Evolutionary conservation across 2,329 filamentous ascomycete genomes (phyloP).

Genomic region (Pyricularia sp.): DNA sequence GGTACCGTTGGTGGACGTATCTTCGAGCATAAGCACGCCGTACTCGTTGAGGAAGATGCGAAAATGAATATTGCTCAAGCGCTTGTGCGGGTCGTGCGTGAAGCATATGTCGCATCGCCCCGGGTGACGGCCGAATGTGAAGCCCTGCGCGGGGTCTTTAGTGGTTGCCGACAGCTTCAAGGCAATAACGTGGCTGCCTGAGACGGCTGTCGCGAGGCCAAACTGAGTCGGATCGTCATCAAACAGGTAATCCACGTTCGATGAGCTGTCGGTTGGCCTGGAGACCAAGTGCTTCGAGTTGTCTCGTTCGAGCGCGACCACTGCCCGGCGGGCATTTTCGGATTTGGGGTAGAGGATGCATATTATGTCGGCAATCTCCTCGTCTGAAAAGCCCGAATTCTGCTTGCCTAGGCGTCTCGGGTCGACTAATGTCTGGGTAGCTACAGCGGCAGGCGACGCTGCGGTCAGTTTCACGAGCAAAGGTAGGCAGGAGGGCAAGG

Average conservation of each 20-base stretch:
- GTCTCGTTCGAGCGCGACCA: conserved; percentile 41
- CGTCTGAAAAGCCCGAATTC: conserved; percentile 72
- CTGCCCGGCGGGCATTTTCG: conserved; percentile 60
- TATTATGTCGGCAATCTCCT: conserved; percentile 80
- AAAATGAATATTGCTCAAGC: conserved; percentile 93
- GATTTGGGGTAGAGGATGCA: conserved; percentile 80
- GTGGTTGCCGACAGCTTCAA: conserved; percentile 68
- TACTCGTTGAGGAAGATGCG: conserved; percentile 84
- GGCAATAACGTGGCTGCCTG: conserved; percentile 60
- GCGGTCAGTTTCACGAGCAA: background rate
- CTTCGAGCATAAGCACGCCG: conserved; percentile 83
- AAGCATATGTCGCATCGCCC: conserved; percentile 64
- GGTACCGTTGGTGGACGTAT: conserved; percentile 93
- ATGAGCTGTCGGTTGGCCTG: conserved; percentile 29
- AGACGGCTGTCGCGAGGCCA: conserved; percentile 38
- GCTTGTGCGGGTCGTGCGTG: conserved; percentile 54
- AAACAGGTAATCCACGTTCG: conserved; percentile 39
- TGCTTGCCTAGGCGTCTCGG: conserved; percentile 70
- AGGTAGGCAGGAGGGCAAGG: background rate
- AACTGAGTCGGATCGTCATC: conserved; percentile 42
- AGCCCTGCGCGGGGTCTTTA: conserved; percentile 62
- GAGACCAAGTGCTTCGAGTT: conserved; percentile 39
- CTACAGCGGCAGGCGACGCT: conserved; percentile 21
- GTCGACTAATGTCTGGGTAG: conserved; percentile 74
- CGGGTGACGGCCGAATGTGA: conserved; percentile 75